phyloP scores from a whole-genome alignment of 2,329 filamentous ascomycete species.

The Aurifilum marmelostoma region DNA sequence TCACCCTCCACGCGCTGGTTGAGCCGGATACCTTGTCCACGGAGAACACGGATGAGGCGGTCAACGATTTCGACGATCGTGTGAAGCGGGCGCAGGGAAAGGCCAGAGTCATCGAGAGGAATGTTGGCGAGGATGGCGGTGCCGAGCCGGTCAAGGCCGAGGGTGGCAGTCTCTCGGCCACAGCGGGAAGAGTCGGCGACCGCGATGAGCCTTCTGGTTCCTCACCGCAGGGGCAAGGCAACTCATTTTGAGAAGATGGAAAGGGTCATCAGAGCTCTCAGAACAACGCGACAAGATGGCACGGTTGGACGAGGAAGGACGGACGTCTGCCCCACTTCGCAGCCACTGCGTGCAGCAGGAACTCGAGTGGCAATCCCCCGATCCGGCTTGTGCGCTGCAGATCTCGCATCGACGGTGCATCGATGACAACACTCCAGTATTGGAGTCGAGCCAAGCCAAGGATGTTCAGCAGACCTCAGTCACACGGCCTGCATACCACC shows the following conservation, averaged over 20 bases:
- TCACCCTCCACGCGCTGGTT: slow-evolving; percentile 73
- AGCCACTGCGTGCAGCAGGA: background rate
- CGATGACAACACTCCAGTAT: background rate
- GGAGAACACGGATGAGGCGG: slow-evolving; percentile 83
- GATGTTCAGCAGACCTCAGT: background rate
- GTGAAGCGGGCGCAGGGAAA: slow-evolving; percentile 83
- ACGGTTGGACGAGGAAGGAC: background rate
- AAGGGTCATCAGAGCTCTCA: background rate
- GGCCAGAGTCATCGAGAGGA: slow-evolving; percentile 80
- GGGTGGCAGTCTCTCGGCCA: background rate
- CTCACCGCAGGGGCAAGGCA: background rate
- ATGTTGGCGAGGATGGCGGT: slow-evolving; percentile 49
- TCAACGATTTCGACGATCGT: slow-evolving; percentile 89
- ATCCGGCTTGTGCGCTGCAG: background rate
- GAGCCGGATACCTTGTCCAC: slow-evolving; percentile 78
- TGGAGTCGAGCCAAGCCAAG: background rate
- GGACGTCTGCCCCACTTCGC: background rate
- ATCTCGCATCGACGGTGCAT: background rate
- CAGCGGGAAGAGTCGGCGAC: background rate
- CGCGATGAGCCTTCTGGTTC: background rate
- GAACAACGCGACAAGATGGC: background rate
- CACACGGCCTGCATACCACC: background rate
- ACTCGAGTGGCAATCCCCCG: background rate
- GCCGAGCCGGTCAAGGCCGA: background rate
- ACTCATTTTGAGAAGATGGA: background rate